phyloP scores from a whole-genome alignment of 495 filamentous ascomycete genomes.

The Trichoderma orchidacearum region DNA sequence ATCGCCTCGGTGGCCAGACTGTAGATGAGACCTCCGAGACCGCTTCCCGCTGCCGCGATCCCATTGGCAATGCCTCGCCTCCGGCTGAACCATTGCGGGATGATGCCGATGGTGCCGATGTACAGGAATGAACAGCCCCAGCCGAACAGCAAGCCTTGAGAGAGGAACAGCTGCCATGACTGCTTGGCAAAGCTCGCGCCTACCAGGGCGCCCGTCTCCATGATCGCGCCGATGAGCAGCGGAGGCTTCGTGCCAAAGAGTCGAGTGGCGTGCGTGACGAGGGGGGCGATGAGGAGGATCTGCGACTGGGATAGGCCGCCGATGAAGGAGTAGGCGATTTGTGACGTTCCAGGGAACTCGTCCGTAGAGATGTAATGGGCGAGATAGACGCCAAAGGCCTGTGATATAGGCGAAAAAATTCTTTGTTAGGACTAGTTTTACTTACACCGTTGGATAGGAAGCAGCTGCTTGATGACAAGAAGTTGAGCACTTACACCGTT shows the following conservation, averaged over 20 bases:
- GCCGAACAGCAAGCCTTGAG: conserved; percentile 66
- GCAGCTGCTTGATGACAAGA: too few species aligned
- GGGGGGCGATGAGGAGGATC: conserved; percentile 39
- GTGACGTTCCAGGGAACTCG: conserved; percentile 39
- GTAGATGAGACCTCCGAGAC: conserved; percentile 58
- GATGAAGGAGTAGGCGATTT: conserved; percentile 46
- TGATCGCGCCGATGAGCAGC: conserved; percentile 28
- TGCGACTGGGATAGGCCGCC: conserved; percentile 48
- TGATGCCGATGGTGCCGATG: conserved; percentile 53
- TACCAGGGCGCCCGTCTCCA: conserved; percentile 34
- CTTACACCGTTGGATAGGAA: too few species aligned
- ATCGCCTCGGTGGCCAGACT: conserved; percentile 40
- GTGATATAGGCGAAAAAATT: too few species aligned
- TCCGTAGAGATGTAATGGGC: conserved; percentile 41
- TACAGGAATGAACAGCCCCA: conserved; percentile 67
- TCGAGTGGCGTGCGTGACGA: conserved; percentile 37
- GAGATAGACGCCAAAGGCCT: conserved; percentile 13
- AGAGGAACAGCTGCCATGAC: conserved; percentile 63
- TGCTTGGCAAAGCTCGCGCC: conserved; percentile 52
- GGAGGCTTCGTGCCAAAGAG: conserved; percentile 32
- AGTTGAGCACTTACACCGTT: conserved; percentile 11
- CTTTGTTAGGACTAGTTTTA: too few species aligned
- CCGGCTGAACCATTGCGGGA: conserved; percentile 68
- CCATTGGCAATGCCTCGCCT: conserved; percentile 60
- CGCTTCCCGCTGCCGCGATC: conserved; percentile 58